These are phyloP conservation scores for Monilinia vaccinii-corymbosi DNA, from an alignment of 2,329 filamentous ascomycete genomes.

Conservation along the genomic window DNA sequence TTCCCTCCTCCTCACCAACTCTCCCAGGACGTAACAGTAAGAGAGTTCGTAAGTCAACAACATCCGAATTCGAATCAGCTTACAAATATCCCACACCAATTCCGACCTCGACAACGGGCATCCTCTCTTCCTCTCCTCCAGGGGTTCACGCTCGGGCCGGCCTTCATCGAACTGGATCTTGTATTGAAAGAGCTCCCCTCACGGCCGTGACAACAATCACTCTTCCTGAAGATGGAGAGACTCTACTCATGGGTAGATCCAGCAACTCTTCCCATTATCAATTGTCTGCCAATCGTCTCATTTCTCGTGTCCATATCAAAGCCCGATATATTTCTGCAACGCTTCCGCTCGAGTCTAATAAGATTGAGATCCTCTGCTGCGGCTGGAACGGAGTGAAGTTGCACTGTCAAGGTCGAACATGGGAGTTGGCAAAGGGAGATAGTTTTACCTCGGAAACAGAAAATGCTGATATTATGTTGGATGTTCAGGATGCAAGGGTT, in stretches of 20 bases:
- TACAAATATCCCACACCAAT: conserved; percentile 83
- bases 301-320: conserved; percentile 89
- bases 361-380: conserved; percentile 80
- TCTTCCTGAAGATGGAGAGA: conserved; percentile 72
- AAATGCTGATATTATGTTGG: conserved; percentile 83
- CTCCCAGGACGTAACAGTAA: conserved; percentile 63
- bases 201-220: conserved; percentile 74
- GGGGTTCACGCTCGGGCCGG: conserved; percentile 40
- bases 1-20: conserved; percentile 69
- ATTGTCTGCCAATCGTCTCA: conserved; percentile 80
- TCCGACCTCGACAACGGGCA: conserved; percentile 86
- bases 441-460: conserved; percentile 85
- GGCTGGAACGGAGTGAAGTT: conserved; percentile 95
- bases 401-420: conserved; percentile 80
- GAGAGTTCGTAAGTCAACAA: conserved; percentile 43
- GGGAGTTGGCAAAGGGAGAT: conserved; percentile 80
- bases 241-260: conserved; percentile 80
- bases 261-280: conserved; percentile 95
- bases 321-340: conserved; percentile 69
- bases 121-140: conserved; percentile 79
- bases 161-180: conserved; percentile 52
- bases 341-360: conserved; percentile 59
- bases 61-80: conserved; percentile 25
- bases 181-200: conserved; percentile 66
- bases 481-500: conserved; percentile 87